Conservation (phyloP, 2,329 filamentous ascomycete species). For the Calonectria pseudoturangicola region DNA sequence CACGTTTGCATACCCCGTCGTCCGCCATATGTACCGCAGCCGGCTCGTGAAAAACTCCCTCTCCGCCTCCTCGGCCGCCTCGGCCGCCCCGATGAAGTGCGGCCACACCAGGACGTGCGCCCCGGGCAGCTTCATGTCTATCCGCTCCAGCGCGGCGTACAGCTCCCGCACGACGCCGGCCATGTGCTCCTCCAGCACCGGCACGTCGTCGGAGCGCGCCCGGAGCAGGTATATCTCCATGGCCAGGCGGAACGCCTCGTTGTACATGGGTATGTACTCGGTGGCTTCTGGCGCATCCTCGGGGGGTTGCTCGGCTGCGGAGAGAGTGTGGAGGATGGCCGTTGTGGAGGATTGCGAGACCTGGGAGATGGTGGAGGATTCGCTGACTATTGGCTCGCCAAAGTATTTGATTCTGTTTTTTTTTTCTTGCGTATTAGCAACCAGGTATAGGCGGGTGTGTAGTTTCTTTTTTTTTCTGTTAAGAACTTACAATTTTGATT, state of each 20-base stretch:
- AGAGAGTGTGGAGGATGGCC: constrained; percentile 33
- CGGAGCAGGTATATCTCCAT: constrained; percentile 37
- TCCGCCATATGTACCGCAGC: constrained; percentile 35
- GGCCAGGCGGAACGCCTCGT: constrained; percentile 37
- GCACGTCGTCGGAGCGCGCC: constrained; percentile 27
- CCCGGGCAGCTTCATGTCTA: constrained; percentile 34
- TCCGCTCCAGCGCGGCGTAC: constrained; percentile 4
- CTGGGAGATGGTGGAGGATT: constrained; percentile 20
- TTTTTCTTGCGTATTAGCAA: not conserved
- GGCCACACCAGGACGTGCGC: constrained; percentile 41
- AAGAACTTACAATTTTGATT: constrained; percentile 33
- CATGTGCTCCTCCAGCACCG: constrained; percentile 29
- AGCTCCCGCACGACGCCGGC: constrained; percentile 27
- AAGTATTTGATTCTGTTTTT: constrained; percentile 39
- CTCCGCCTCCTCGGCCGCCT: constrained; percentile 21
- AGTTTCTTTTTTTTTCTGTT: not conserved
- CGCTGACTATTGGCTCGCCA: constrained; percentile 36
- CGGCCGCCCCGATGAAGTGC: constrained; percentile 37
- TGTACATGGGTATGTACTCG: constrained; percentile 33
- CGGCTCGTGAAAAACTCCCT: constrained; percentile 26
- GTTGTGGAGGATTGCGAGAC: constrained; percentile 9
- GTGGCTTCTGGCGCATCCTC: constrained; percentile 17
- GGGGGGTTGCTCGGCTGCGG: constrained; percentile 17
- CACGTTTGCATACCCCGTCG: constrained; percentile 39
- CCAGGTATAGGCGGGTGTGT: not conserved